Percentiles rank a stretch among this genome's conserved stretches.
Evolutionary conservation across 345 rosid species (phyloP).

Genomic region (Eutrema yunnanense): DNA sequence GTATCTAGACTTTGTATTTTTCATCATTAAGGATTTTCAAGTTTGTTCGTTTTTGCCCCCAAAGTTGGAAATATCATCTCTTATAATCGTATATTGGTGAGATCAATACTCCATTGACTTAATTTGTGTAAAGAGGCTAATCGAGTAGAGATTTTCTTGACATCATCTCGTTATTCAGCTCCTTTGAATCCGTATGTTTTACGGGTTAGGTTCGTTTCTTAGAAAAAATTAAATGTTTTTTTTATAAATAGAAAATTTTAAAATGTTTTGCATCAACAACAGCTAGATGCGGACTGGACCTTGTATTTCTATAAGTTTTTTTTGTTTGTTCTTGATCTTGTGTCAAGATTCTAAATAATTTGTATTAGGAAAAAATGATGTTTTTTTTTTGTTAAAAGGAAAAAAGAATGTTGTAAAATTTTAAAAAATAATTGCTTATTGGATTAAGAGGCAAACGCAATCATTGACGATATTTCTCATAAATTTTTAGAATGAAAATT

Average conservation of each 20-base stretch:
- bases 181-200: background rate
- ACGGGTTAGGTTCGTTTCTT: background rate
- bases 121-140: background rate
- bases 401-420: background rate
- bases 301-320: background rate
- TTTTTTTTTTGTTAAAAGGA: background rate
- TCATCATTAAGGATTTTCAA: conserved; percentile 2
- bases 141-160: conserved; percentile 7
- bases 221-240: too few relatives aligned
- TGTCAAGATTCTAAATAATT: background rate
- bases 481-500: background rate
- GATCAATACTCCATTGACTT: conserved; percentile 9
- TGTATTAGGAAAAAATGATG: background rate
- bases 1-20: background rate
- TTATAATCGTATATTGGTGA: conserved; percentile 9
- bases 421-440: background rate
- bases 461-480: background rate
- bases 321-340: background rate
- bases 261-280: conserved; percentile 1
- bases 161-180: background rate
- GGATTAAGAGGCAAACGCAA: background rate
- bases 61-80: conserved; percentile 1
- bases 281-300: conserved; percentile 7
- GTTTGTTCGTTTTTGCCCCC: background rate
- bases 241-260: background rate